A percentile compares a stretch with the other conserved stretches of the same genome.
Evolutionary conservation across 257 asterid species (phyloP).

Genomic region (Lithospermum erythrorhizon): DNA sequence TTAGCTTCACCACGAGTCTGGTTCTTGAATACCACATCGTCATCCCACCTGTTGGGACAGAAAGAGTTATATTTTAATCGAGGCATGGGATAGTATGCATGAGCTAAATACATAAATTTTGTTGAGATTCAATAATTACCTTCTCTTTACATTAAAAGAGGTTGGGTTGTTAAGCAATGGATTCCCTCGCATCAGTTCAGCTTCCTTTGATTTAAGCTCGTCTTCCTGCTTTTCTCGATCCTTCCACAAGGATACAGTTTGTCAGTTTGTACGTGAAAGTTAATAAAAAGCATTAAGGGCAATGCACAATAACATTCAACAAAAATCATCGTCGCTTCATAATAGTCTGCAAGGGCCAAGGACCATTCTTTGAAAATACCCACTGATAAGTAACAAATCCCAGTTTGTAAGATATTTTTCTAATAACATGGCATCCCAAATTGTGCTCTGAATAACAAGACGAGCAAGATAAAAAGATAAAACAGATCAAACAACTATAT

Average conservation of each 20-base stretch:
- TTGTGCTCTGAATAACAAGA: neutral
- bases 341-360: neutral
- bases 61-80: neutral
- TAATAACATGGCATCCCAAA: neutral
- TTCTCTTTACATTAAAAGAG: conserved; percentile 71
- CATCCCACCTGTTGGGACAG: conserved; percentile 68
- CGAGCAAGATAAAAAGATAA: neutral
- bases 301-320: no score
- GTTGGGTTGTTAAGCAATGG: conserved; percentile 69
- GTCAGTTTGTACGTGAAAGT: neutral
- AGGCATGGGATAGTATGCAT: neutral
- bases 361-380: neutral
- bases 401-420: neutral
- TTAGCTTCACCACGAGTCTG: conserved; percentile 87
- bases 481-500: neutral
- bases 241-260: conserved; percentile 25
- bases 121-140: conserved; percentile 18
- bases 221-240: conserved; percentile 61
- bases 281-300: neutral
- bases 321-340: no score
- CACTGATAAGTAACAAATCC: neutral
- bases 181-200: conserved; percentile 69
- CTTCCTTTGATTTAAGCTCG: conserved; percentile 76
- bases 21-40: conserved; percentile 95
- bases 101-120: neutral